A percentile compares a stretch with the other conserved stretches of the same genome.
Conservation (phyloP, 345 rosid genomes). For the Clarkia xantiana region DNA sequence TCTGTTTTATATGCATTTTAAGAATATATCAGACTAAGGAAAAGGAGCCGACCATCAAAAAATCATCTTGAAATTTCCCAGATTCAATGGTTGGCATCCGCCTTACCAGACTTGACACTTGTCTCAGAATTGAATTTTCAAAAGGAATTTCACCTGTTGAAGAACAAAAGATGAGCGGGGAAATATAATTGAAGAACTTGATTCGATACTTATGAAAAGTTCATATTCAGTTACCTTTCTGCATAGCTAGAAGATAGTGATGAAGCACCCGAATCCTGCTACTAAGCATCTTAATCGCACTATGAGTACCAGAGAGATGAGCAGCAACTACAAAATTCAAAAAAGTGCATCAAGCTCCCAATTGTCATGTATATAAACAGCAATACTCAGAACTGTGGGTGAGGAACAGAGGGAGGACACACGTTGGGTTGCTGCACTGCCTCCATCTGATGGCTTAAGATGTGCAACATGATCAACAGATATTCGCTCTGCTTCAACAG, state of each 20-base stretch:
- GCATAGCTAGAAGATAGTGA: slow-evolving; percentile 81
- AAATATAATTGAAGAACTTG: too few relatives aligned
- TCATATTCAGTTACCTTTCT: slow-evolving; percentile 41
- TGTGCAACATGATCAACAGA: slow-evolving; percentile 99
- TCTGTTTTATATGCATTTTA: neutral
- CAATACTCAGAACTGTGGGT: neutral
- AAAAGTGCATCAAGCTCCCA: too few relatives aligned
- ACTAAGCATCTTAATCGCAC: slow-evolving; percentile 97
- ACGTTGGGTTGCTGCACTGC: slow-evolving; percentile 96
- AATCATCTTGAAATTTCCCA: slow-evolving; percentile 81
- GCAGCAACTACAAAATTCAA: slow-evolving; percentile 70
- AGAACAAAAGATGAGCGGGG: neutral
- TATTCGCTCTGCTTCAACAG: slow-evolving; percentile 90
- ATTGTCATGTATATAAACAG: neutral
- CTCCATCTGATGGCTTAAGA: slow-evolving; percentile 95
- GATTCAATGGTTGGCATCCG: slow-evolving; percentile 94
- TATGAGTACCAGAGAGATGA: slow-evolving; percentile 89
- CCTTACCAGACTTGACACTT: slow-evolving; percentile 82
- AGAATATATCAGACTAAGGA: neutral
- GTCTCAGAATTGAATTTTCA: slow-evolving; percentile 85
- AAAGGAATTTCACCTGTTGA: slow-evolving; percentile 76
- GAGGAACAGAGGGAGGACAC: slow-evolving; percentile 9
- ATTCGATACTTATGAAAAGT: too few relatives aligned
- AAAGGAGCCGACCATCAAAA: slow-evolving; percentile 61
- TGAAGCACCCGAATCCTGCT: slow-evolving; percentile 87